These are phyloP conservation scores for Laetiporus sulphureus DNA, from an alignment of 1,284 basidiomycete genomes.

Conservation along the genomic window DNA sequence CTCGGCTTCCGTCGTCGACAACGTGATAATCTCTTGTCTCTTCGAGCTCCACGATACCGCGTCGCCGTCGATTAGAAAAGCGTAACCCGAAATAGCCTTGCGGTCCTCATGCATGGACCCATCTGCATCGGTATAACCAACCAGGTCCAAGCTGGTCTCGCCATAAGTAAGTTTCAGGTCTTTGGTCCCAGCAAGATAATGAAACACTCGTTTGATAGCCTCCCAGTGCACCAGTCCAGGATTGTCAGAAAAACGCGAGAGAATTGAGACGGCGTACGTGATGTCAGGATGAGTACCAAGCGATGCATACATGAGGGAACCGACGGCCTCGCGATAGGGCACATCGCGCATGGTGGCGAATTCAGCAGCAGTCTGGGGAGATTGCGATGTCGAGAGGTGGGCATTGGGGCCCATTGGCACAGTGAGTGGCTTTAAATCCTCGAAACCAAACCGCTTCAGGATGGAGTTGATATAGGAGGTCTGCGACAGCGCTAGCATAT, in stretches of 20 bases:
- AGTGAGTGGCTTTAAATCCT: slow-evolving; percentile 18
- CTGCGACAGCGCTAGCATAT: slow-evolving; percentile 28
- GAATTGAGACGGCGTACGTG: too few relatives aligned
- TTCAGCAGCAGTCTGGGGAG: too few relatives aligned
- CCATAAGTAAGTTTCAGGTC: slow-evolving; percentile 25
- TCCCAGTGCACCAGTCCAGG: slow-evolving; percentile 29
- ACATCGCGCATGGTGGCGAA: too few relatives aligned
- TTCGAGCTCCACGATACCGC: slow-evolving; percentile 32
- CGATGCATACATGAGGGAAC: too few relatives aligned
- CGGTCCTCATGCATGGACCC: too few relatives aligned
- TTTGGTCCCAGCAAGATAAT: slow-evolving; percentile 35
- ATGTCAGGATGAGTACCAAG: too few relatives aligned
- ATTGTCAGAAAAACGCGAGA: too few relatives aligned
- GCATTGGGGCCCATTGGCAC: too few relatives aligned
- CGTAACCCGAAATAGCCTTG: slow-evolving; percentile 32
- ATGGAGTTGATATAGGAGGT: slow-evolving; percentile 30
- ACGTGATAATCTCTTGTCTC: slow-evolving; percentile 29
- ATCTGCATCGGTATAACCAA: slow-evolving; percentile 35
- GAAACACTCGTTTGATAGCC: slow-evolving; percentile 31
- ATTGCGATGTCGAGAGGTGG: too few relatives aligned
- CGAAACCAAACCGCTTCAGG: slow-evolving; percentile 25
- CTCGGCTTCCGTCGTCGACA: slow-evolving; percentile 32
- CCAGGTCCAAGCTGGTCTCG: background rate
- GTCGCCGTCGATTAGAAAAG: slow-evolving; percentile 23
- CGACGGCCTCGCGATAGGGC: too few relatives aligned